Percentiles rank a stretch among this genome's conserved stretches.
These are phyloP conservation scores for Eucalyptus sp. DNA, from an alignment of 345 rosid genomes.

Conservation along the genomic window DNA sequence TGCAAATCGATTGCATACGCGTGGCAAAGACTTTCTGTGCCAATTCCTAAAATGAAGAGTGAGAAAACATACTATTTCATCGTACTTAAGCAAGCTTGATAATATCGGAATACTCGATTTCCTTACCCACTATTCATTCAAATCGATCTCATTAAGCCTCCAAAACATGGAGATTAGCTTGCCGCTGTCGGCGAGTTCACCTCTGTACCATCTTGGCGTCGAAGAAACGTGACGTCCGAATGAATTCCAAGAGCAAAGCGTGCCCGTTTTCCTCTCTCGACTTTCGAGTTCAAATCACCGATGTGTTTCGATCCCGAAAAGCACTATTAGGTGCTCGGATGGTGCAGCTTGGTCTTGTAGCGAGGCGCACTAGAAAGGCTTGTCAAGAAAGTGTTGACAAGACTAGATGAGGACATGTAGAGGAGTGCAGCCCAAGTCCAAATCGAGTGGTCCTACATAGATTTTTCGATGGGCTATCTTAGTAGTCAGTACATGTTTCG, in stretches of 20 bases:
- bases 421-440: no score
- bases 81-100: not conserved
- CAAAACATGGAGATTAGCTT: not conserved
- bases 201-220: not conserved
- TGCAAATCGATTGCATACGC: not conserved
- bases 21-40: not conserved
- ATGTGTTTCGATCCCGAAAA: no score
- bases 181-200: accelerated
- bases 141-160: not conserved
- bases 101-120: not conserved
- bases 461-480: no score
- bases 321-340: not conserved
- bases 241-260: not conserved
- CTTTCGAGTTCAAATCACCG: not conserved
- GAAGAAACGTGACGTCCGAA: not conserved
- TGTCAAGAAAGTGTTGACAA: not conserved
- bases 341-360: not conserved
- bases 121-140: not conserved
- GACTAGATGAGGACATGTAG: no score
- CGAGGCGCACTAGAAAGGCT: not conserved
- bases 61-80: not conserved
- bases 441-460: accelerated
- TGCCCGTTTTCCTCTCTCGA: not conserved
- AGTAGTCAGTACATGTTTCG: no score
- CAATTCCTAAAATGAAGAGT: not conserved